These are phyloP conservation scores for Terfezia claveryi DNA, from an alignment of 495 filamentous ascomycete species.

Conservation along the genomic window DNA sequence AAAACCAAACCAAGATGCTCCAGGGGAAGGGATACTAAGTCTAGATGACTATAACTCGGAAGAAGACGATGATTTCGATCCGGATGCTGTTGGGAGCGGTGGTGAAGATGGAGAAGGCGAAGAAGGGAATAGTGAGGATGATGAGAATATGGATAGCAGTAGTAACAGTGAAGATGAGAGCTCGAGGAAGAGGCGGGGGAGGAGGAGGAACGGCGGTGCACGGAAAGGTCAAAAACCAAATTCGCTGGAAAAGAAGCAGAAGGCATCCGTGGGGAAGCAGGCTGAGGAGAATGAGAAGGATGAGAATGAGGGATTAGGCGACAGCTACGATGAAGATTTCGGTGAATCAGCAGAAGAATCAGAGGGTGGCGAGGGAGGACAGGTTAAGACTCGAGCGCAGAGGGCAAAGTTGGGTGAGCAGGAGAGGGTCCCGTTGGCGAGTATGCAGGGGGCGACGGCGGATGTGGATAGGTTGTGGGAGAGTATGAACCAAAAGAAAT, in stretches of 20 bases:
- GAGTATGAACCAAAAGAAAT: conserved; percentile 30
- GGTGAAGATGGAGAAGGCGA: conserved; percentile 27
- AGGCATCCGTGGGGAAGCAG: too few relatives aligned
- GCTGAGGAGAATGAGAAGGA: too few relatives aligned
- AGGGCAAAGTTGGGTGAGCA: conserved; percentile 2
- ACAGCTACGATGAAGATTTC: conserved; percentile 29
- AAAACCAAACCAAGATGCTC: too few relatives aligned
- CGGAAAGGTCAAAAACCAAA: background rate
- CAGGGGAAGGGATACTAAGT: conserved; percentile 19
- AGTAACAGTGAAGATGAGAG: conserved; percentile 23
- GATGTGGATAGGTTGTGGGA: conserved; percentile 84
- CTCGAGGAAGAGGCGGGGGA: conserved; percentile 47
- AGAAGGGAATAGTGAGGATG: conserved; percentile 15
- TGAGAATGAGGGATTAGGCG: conserved; percentile 25
- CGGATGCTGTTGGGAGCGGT: conserved; percentile 25
- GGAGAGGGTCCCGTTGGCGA: conserved; percentile 29
- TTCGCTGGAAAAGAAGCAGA: too few relatives aligned
- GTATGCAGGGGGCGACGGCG: conserved; percentile 39
- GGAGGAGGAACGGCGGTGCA: conserved; percentile 35
- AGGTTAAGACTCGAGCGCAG: conserved; percentile 53
- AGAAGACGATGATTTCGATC: conserved; percentile 55
- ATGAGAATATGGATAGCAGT: conserved; percentile 27
- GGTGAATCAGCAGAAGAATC: conserved; percentile 24
- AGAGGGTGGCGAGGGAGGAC: conserved; percentile 42
- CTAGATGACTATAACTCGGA: conserved; percentile 44